Evolutionary conservation across 169 alveolate species (phyloP), one percentile per base, ranked within the genome.

Genomic region (Cryptosporidium sp.): DNA sequence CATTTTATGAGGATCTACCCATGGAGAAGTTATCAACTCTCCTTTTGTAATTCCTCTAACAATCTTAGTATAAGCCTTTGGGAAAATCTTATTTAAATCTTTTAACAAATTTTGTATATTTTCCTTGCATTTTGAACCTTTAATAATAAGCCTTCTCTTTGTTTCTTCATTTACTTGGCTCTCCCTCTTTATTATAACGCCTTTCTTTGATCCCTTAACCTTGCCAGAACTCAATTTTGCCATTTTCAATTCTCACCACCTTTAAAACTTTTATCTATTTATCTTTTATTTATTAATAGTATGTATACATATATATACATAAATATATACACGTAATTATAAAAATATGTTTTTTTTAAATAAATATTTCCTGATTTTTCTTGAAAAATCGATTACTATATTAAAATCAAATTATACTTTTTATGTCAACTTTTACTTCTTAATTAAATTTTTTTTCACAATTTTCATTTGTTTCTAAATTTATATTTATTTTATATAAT

Each of bases 51-150:
- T 59, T 4, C 89, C 89, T 23, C 74, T 35, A 16, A 80, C 80
- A 23, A 80, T 80, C 23, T 80, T 80, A 9, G 89, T 80, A 65
- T 80, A 65, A 5, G 69, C 41, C 26, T 37, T 59, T 62, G 89
- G 89, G 59, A 80, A 80, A 29, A 80, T 23, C 70, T 80, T 80
- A 48, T 37, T 39, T 26, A 80, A 45, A 43, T 80, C 89, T 10
- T 48, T 59, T 6, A 80, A 65, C 29, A 80, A 39, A 39, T 23
- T 16, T 62, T 80, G 89, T 29, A 80, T 65, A 62, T 65, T 80
- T 48, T 62, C 89, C 41, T 80, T 80, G 43, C 89, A 80, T 62
- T 80, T 80, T n/a, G 75, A 58, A 5, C 89, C 89, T 21, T 80
- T 80, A 39, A 80, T 80, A 41, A 80, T 37, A 62, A 80, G 48